Conservation (phyloP, 163 green algal genomes). For the Chloromonas sp. region DNA sequence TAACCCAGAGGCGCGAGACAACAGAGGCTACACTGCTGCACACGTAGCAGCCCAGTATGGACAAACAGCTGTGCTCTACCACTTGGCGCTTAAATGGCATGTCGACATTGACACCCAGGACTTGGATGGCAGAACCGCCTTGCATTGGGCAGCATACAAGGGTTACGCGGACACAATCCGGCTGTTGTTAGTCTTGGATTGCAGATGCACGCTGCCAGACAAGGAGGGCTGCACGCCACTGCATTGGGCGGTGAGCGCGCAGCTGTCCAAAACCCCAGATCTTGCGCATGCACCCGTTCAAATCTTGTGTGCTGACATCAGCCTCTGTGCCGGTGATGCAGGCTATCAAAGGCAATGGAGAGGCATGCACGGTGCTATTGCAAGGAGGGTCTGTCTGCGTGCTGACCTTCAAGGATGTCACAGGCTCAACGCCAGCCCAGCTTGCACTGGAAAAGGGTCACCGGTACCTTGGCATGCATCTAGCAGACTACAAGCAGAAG, state of each 20-base stretch:
- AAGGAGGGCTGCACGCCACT: slow-evolving; percentile 89
- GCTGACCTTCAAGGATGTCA: slow-evolving; percentile 69
- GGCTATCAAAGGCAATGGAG: slow-evolving; percentile 86
- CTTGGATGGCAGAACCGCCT: slow-evolving; percentile 74
- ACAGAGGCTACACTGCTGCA: slow-evolving; percentile 70
- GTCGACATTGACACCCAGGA: slow-evolving; percentile 72
- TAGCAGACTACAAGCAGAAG: slow-evolving; percentile 50
- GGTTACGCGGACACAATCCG: slow-evolving; percentile 80
- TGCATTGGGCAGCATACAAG: slow-evolving; percentile 97
- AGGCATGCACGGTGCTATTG: slow-evolving; percentile 85
- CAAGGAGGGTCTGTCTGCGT: slow-evolving; percentile 62
- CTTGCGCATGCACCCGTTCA: too few relatives aligned
- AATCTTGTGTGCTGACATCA: too few relatives aligned
- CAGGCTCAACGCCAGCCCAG: slow-evolving; percentile 77
- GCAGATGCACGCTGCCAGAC: slow-evolving; percentile 48
- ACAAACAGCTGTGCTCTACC: slow-evolving; percentile 83
- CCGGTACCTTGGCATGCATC: slow-evolving; percentile 61
- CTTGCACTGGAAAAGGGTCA: slow-evolving; percentile 90
- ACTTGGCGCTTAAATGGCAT: slow-evolving; percentile 75
- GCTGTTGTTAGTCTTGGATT: slow-evolving; percentile 85
- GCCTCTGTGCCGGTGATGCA: neutral
- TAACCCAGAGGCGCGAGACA: slow-evolving; percentile 52
- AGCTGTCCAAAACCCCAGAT: neutral
- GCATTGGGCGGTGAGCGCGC: slow-evolving; percentile 75
- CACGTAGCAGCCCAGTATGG: slow-evolving; percentile 82